Percentiles rank a stretch among this genome's conserved stretches.
phyloP scores from a whole-genome alignment of 1,284 basidiomycete species.

The Ceratobasidium sp. region DNA sequence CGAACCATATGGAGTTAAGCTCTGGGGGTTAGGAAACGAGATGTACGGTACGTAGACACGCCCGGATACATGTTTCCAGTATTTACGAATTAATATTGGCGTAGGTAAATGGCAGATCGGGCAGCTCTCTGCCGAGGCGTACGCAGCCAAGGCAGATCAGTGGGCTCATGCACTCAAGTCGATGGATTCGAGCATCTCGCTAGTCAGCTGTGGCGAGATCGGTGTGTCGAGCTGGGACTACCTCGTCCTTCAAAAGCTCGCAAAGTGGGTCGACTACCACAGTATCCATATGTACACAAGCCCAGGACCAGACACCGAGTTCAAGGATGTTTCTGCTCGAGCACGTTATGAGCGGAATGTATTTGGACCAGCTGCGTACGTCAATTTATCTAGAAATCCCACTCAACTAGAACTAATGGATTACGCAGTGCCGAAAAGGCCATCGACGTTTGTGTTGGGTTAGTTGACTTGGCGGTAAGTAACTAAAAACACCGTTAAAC shows the following conservation, averaged over 20 bases:
- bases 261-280: constrained; percentile 58
- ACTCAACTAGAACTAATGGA: constrained; percentile 43
- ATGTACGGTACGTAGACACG: constrained; percentile 51
- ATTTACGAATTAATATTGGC: constrained; percentile 50
- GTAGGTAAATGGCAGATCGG: constrained; percentile 74
- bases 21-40: constrained; percentile 62
- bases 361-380: constrained; percentile 57
- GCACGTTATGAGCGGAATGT: constrained; percentile 61
- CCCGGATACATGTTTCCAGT: not conserved
- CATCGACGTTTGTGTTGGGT: constrained; percentile 58
- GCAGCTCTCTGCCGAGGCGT: constrained; percentile 70
- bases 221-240: constrained; percentile 61
- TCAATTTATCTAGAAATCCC: not conserved
- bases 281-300: constrained; percentile 50
- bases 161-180: constrained; percentile 75
- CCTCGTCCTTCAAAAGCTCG: constrained; percentile 56
- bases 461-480: constrained; percentile 59
- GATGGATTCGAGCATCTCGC: constrained; percentile 70
- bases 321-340: constrained; percentile 28
- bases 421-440: constrained; percentile 56
- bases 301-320: constrained; percentile 27
- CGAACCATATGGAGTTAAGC: constrained; percentile 69
- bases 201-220: constrained; percentile 72
- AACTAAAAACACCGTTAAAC: not conserved
- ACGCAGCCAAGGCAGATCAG: constrained; percentile 69